Conservation (phyloP, 2,329 filamentous ascomycete genomes). For the Neopestalotiopsis rosae region DNA sequence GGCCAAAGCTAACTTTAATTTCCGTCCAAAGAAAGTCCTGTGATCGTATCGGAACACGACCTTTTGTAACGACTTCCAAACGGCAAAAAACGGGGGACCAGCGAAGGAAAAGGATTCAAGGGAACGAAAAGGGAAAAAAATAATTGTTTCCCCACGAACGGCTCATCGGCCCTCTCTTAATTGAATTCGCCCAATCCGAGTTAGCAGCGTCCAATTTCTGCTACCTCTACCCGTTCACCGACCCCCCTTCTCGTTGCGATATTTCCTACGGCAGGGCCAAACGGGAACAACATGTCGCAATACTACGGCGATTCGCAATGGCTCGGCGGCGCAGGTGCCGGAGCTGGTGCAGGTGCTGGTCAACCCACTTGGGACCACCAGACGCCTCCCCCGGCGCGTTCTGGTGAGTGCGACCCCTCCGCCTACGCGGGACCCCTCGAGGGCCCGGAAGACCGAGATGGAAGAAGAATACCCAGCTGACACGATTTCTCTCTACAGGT, state of each 20-base stretch:
- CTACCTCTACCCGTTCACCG: slow-evolving; percentile 1
- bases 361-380: slow-evolving; percentile 77
- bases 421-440: neutral
- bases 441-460: neutral
- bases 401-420: slow-evolving; percentile 55
- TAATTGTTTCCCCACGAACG: slow-evolving; percentile 2
- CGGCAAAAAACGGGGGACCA: slow-evolving; percentile 8
- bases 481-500: slow-evolving; percentile 51
- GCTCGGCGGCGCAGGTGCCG: slow-evolving; percentile 38
- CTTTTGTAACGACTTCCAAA: neutral
- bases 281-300: slow-evolving; percentile 35
- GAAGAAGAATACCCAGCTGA: slow-evolving; percentile 29
- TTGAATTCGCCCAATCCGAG: neutral
- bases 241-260: neutral
- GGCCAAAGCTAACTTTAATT: slow-evolving; percentile 12
- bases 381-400: slow-evolving; percentile 69
- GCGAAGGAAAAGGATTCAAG: neutral
- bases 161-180: neutral
- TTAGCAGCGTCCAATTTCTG: slow-evolving; percentile 4
- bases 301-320: slow-evolving; percentile 42
- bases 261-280: neutral
- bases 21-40: neutral
- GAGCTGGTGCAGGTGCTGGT: slow-evolving; percentile 44
- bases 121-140: neutral
- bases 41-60: slow-evolving; percentile 5